Evolutionary conservation across 75 land plant species (phyloP).

Genomic region (Cryptomeria japonica): DNA sequence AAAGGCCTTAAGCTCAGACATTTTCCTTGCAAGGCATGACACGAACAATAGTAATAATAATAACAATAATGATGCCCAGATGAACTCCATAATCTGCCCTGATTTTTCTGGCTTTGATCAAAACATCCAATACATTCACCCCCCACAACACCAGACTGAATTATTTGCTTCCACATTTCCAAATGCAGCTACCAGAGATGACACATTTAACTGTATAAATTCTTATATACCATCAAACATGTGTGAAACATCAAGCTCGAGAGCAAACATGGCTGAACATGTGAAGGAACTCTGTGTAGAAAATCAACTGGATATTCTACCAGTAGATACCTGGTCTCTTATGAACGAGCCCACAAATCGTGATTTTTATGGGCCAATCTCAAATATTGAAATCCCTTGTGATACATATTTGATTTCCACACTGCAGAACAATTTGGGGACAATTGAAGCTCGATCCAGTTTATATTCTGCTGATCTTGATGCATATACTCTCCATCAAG

Average conservation of each 20-base stretch:
- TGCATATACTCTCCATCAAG: background rate
- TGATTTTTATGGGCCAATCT: background rate
- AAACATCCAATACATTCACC: background rate
- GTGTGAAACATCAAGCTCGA: background rate
- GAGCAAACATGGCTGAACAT: background rate
- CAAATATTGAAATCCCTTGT: background rate
- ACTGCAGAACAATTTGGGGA: background rate
- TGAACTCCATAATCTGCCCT: background rate
- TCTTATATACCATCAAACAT: background rate
- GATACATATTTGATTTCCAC: background rate
- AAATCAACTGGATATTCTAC: background rate
- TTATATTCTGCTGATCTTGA: background rate
- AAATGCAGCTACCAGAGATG: background rate
- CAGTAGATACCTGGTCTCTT: background rate
- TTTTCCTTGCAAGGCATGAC: too few species aligned
- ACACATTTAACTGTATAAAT: background rate
- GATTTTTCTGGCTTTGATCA: background rate
- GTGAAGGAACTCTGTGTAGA: background rate
- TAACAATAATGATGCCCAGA: background rate
- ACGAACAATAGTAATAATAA: too few species aligned
- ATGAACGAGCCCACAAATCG: background rate
- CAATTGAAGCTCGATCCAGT: background rate
- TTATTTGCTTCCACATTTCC: background rate
- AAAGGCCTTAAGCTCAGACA: slow-evolving; percentile 26
- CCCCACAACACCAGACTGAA: background rate